These are phyloP conservation scores for Lactarius pseudohatsudake DNA, from an alignment of 768 basidiomycete species.

Conservation along the genomic window DNA sequence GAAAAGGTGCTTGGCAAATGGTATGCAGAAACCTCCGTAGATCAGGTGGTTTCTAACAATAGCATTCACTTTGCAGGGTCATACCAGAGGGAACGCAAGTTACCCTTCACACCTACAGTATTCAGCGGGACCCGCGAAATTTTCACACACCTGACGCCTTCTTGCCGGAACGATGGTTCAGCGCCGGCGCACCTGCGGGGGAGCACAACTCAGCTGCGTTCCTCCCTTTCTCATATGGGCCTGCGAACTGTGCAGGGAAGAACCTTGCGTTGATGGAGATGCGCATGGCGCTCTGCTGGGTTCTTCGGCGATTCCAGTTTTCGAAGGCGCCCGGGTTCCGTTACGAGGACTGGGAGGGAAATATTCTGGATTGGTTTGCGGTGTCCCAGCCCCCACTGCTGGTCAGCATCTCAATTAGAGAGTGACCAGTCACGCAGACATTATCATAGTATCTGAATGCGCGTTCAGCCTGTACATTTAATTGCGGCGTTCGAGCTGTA, in stretches of 20 bases:
- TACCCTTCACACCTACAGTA: constrained; percentile 6
- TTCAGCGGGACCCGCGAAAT: constrained; percentile 12
- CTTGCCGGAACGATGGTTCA: constrained; percentile 16
- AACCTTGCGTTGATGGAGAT: constrained; percentile 28
- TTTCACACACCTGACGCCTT: background rate
- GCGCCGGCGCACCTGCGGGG: background rate
- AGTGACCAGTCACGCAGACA: background rate
- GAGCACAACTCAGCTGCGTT: constrained; percentile 23
- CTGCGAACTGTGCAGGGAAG: constrained; percentile 30
- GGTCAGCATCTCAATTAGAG: background rate
- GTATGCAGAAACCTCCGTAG: background rate
- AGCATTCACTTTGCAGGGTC: background rate
- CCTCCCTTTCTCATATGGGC: constrained; percentile 30
- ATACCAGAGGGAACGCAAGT: constrained; percentile 13
- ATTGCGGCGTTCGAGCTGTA: too few species aligned
- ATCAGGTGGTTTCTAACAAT: background rate
- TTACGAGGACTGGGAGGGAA: constrained; percentile 1
- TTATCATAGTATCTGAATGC: background rate
- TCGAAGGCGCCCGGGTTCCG: background rate
- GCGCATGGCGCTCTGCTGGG: background rate
- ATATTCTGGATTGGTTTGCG: constrained; percentile 2
- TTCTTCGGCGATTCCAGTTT: constrained; percentile 23
- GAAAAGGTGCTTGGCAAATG: constrained; percentile 5
- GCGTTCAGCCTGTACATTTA: background rate
- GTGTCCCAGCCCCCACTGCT: background rate